These are phyloP conservation scores for Dryadomyces quercus-mongolicae DNA, from an alignment of 2,329 filamentous ascomycete species.

Conservation along the genomic window DNA sequence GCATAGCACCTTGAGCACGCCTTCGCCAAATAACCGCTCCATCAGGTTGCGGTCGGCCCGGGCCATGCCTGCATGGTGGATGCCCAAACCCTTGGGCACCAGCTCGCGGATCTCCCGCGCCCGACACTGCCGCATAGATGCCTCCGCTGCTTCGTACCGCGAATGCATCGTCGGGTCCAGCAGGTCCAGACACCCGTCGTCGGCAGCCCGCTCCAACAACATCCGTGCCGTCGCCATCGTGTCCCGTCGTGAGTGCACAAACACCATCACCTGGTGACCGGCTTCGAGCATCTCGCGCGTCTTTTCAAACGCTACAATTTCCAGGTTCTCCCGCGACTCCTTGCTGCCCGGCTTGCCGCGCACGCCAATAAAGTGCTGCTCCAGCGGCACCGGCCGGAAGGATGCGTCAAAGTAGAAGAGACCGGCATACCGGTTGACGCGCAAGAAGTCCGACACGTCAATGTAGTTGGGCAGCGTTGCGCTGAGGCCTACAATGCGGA, in stretches of 20 bases:
- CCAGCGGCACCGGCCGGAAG: constrained; percentile 87
- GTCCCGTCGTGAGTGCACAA: constrained; percentile 93
- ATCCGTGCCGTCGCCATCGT: constrained; percentile 80
- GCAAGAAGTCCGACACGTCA: constrained; percentile 93
- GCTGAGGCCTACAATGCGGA: constrained; percentile 89
- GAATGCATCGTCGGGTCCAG: constrained; percentile 75
- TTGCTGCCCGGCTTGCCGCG: constrained; percentile 80
- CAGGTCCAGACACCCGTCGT: constrained; percentile 66
- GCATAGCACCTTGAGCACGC: constrained; percentile 92
- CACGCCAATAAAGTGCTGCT: constrained; percentile 95
- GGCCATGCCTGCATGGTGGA: constrained; percentile 95
- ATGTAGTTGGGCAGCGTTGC: constrained; percentile 94
- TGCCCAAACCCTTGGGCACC: constrained; percentile 79
- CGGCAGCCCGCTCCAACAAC: constrained; percentile 74
- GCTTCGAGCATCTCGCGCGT: constrained; percentile 81
- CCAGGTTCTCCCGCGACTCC: constrained; percentile 77
- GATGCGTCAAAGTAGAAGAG: constrained; percentile 96
- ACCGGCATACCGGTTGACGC: constrained; percentile 85
- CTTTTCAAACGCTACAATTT: constrained; percentile 82
- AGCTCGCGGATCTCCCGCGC: constrained; percentile 82
- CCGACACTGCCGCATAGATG: constrained; percentile 75
- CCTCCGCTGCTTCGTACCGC: constrained; percentile 64
- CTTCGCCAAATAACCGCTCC: constrained; percentile 80
- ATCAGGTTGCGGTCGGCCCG: constrained; percentile 91
- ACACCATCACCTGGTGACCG: constrained; percentile 98